phyloP scores from a whole-genome alignment of 768 basidiomycete genomes.

The Trametes sanguinea region DNA sequence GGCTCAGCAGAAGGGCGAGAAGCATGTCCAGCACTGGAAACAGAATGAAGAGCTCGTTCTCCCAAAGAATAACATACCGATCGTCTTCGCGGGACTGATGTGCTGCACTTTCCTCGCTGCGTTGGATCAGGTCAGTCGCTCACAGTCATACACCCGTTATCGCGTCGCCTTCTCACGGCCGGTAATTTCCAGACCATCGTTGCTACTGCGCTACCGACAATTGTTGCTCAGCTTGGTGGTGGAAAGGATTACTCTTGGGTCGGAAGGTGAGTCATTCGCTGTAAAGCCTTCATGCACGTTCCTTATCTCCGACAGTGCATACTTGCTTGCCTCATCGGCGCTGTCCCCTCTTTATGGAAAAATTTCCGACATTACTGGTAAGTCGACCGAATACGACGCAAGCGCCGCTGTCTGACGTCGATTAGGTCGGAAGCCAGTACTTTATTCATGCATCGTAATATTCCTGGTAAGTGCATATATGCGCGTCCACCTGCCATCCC shows the following conservation, averaged over 20 bases:
- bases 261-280: conserved; percentile 37
- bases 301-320: conserved; percentile 51
- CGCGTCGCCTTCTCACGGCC: neutral
- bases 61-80: conserved; percentile 43
- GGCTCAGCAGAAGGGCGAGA: conserved; percentile 20
- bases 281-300: neutral
- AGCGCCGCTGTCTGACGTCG: conserved; percentile 27
- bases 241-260: conserved; percentile 53
- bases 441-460: conserved; percentile 62
- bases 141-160: neutral
- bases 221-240: conserved; percentile 46
- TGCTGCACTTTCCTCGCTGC: conserved; percentile 47
- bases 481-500: neutral
- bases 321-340: conserved; percentile 68
- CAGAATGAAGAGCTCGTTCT: conserved; percentile 42
- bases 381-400: conserved; percentile 11
- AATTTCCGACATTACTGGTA: conserved; percentile 60
- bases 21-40: conserved; percentile 42
- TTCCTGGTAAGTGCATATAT: conserved; percentile 56
- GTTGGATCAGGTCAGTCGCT: conserved; percentile 42
- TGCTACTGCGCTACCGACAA: conserved; percentile 52
- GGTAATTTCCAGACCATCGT: conserved; percentile 42
- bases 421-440: conserved; percentile 66
- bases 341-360: conserved; percentile 79
- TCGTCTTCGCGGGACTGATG: conserved; percentile 50